Percentiles rank a stretch among this genome's conserved stretches.
Conservation (phyloP, 495 filamentous ascomycete species). For the Aspergillus baeticus region DNA sequence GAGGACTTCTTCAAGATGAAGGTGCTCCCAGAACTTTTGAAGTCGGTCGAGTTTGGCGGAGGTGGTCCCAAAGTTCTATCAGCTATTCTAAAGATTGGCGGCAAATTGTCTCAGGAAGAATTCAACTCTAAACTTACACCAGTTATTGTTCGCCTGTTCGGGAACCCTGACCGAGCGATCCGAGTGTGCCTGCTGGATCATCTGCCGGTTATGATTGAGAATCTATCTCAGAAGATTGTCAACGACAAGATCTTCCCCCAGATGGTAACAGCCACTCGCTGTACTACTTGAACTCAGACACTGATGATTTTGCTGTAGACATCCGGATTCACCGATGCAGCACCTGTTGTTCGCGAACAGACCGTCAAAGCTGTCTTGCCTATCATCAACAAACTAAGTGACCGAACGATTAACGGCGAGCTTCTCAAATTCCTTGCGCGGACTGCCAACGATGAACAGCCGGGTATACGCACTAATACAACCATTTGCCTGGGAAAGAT, state of each 20-base stretch:
- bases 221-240: conserved; percentile 82
- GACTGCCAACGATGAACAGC: conserved; percentile 95
- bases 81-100: conserved; percentile 84
- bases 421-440: conserved; percentile 88
- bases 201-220: conserved; percentile 86
- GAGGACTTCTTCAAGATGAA: conserved; percentile 99
- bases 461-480: conserved; percentile 95
- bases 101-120: conserved; percentile 84
- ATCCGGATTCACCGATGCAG: conserved; percentile 88
- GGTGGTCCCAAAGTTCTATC: conserved; percentile 89
- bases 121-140: conserved; percentile 83
- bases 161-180: conserved; percentile 87
- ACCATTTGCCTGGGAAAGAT: conserved; percentile 97
- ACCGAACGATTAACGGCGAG: conserved; percentile 91
- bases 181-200: conserved; percentile 90
- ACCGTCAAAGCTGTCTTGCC: conserved; percentile 90
- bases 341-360: conserved; percentile 90
- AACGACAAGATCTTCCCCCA: conserved; percentile 97
- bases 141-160: conserved; percentile 82
- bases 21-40: conserved; percentile 90
- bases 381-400: conserved; percentile 83
- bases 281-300: background rate
- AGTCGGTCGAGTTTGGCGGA: conserved; percentile 95
- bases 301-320: conserved; percentile 46
- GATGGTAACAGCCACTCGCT: conserved; percentile 55